Evolutionary conservation across 768 basidiomycete genomes (phyloP).

Genomic region (Amanita thiersii): DNA sequence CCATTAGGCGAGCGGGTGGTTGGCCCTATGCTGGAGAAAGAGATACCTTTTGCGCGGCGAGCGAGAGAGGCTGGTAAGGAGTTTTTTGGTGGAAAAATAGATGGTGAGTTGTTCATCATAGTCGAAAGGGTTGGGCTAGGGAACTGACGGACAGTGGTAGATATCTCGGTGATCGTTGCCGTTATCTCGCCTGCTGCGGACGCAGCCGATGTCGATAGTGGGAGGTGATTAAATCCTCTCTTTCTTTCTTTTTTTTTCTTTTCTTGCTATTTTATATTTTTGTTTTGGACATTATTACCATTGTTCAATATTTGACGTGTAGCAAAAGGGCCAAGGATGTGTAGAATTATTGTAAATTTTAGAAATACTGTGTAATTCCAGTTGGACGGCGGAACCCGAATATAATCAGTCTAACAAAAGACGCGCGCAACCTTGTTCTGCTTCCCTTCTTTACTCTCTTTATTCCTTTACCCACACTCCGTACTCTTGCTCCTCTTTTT

Average conservation of each 20-base stretch:
- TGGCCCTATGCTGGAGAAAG: constrained; percentile 20
- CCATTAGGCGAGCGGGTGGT: neutral
- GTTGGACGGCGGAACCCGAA: neutral
- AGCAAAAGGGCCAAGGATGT: too few species aligned
- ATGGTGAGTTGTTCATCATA: constrained; percentile 41
- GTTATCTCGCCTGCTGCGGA: constrained; percentile 21
- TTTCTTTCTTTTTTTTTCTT: neutral
- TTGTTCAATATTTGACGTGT: neutral
- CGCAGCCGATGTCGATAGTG: constrained; percentile 3
- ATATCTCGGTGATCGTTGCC: constrained; percentile 32
- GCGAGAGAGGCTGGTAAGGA: constrained; percentile 65
- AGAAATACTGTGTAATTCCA: neutral
- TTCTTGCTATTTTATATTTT: neutral
- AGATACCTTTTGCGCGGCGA: constrained; percentile 80
- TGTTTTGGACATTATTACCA: neutral
- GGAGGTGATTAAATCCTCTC: neutral
- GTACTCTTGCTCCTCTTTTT: neutral
- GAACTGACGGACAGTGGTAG: too few species aligned
- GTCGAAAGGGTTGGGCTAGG: neutral
- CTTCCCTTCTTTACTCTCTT: neutral
- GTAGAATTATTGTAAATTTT: neutral
- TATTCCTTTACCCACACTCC: neutral
- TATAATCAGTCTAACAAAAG: neutral
- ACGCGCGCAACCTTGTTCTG: too few species aligned
- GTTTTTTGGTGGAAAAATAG: constrained; percentile 78